Evolutionary conservation across 2,329 filamentous ascomycete species (phyloP), one percentile per base, ranked within the genome.

Genomic region (Alternaria postmessia): DNA sequence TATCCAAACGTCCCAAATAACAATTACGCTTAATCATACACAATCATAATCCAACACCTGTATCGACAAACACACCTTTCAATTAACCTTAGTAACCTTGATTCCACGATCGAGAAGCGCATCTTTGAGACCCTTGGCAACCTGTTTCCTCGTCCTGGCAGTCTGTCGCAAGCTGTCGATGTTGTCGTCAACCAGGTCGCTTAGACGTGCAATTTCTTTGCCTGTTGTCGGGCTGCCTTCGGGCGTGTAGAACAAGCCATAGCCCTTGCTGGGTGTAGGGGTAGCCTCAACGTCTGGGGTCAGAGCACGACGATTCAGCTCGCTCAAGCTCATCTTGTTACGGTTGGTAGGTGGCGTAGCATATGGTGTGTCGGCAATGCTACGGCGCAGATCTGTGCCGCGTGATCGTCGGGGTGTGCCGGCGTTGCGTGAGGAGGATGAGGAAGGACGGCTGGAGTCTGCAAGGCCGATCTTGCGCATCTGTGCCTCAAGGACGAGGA

Each of bases 401-500:
- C 68, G 66, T 1, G 63, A 43, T 18, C 64, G 65, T 7, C 71
- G 64, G 18, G 69, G 68, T 16, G 68, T 67, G 7, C 65, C 66
- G 4, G 62, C 30, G 4, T 56, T 58, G 54, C 65, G 65, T 11
- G 66, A 61, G 2, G 73, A 66, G 3, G 71, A 70, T 5, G 70
- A 72, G 6, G 66, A 68, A 2, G 72, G 70, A 4, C 72, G 70
- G 48, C 57, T 68, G 26, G 57, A 44, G 16, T 70, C 69, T 30
- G 61, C 42, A 18, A 77, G 59, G 3, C 79, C 77, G 22, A 96
- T 79, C 75, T 89, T 92, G 60, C 91, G 89, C 81, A 99, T 88
- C 75, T 97, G 92, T 48, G 89, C 87, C 80, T 98, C 95, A 32
- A 98, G 85, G 7, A 97, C 88, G 75, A 97, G 93, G 53, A 99